A percentile compares a stretch with the other conserved stretches of the same genome.
These are phyloP conservation scores for Talaromyces islandicus DNA, from an alignment of 2,329 filamentous ascomycete species.

Conservation along the genomic window DNA sequence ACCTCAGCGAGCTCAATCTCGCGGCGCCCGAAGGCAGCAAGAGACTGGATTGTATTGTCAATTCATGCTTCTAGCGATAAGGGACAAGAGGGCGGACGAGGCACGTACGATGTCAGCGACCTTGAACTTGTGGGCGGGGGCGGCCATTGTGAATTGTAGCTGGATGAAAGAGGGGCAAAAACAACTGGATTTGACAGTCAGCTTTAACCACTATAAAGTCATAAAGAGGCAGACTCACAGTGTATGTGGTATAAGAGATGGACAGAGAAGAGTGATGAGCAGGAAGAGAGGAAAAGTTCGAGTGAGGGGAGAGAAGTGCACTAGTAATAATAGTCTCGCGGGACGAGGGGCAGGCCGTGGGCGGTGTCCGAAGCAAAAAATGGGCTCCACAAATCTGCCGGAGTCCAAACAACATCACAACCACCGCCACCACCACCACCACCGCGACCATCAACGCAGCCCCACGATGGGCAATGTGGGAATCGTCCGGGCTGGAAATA, in stretches of 20 bases:
- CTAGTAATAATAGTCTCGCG: conserved; percentile 1
- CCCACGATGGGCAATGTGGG: neutral
- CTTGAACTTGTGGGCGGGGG: conserved; percentile 91
- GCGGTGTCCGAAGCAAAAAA: conserved; percentile 9
- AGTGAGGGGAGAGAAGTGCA: neutral
- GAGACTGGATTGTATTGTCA: conserved; percentile 46
- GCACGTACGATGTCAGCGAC: conserved; percentile 78
- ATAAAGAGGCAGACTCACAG: neutral
- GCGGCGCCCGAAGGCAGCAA: conserved; percentile 96
- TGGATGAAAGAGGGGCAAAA: conserved; percentile 10
- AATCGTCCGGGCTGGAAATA: neutral
- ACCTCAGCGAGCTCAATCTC: conserved; percentile 97
- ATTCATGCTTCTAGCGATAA: neutral
- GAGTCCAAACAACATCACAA: neutral
- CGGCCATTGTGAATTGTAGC: conserved; percentile 48
- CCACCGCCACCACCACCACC: neutral
- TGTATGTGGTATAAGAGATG: neutral
- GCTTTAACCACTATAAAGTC: neutral
- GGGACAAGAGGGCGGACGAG: neutral
- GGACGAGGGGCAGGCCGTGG: conserved; percentile 5
- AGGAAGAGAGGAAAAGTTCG: conserved; percentile 12
- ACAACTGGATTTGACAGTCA: conserved; percentile 7
- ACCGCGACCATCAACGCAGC: neutral
- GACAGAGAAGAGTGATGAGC: conserved; percentile 12
- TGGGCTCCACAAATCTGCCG: neutral